These are phyloP conservation scores for Alternaria panax DNA, from an alignment of 2,329 filamentous ascomycete genomes.

Conservation along the genomic window DNA sequence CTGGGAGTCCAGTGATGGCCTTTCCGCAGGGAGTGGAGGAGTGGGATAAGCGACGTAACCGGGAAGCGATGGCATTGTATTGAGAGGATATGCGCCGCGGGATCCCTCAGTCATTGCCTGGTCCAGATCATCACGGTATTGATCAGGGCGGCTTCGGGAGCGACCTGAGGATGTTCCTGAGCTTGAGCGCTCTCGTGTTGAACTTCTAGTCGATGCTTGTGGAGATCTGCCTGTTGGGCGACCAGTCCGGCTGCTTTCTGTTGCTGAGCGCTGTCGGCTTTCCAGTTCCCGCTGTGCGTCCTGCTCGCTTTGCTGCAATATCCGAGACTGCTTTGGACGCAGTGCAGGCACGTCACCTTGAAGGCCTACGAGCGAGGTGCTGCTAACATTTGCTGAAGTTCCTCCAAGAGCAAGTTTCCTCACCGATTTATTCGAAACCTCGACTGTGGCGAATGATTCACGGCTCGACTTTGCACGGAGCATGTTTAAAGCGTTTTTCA, in stretches of 20 bases:
- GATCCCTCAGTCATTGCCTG: constrained; percentile 58
- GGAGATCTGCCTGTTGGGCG: constrained; percentile 46
- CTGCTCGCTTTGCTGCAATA: constrained; percentile 45
- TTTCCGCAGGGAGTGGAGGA: constrained; percentile 37
- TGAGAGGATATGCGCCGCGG: constrained; percentile 41
- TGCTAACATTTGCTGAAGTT: constrained; percentile 48
- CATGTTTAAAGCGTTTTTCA: constrained; percentile 68
- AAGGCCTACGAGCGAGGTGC: constrained; percentile 39
- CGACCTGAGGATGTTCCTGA: constrained; percentile 62
- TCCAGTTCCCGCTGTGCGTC: constrained; percentile 45
- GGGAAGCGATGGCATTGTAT: constrained; percentile 45
- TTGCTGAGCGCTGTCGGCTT: constrained; percentile 42
- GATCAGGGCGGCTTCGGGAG: constrained; percentile 60
- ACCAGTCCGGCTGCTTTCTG: constrained; percentile 44
- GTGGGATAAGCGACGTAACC: constrained; percentile 42
- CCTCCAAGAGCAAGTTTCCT: constrained; percentile 68
- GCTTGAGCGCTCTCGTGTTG: constrained; percentile 61
- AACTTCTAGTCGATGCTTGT: constrained; percentile 50
- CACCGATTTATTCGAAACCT: constrained; percentile 62
- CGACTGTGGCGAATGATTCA: constrained; percentile 66
- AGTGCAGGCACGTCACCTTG: constrained; percentile 36
- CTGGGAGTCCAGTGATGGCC: constrained; percentile 38
- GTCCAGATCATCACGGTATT: constrained; percentile 61
- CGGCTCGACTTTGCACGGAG: constrained; percentile 72
- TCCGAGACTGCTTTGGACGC: constrained; percentile 41